Percentiles rank a stretch among this genome's conserved stretches.
Evolutionary conservation across 805 yeast species (phyloP).

Genomic region (Wickerhamiella qilinensis): DNA sequence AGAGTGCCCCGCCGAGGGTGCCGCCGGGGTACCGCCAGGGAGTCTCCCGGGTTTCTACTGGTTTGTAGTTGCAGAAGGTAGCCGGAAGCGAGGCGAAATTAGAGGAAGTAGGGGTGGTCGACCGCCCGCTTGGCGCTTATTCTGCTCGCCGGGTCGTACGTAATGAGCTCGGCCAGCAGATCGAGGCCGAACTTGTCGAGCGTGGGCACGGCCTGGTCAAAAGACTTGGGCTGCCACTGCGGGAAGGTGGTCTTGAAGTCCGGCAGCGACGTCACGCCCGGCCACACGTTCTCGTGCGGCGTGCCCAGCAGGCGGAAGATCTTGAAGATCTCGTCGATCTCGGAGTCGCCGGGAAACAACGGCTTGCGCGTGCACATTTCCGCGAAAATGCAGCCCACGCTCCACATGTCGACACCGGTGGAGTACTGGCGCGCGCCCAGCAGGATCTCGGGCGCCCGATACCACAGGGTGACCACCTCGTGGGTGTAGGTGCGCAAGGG

Average conservation of each 20-base stretch:
- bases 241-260: conserved; percentile 91
- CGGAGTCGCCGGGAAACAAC: conserved; percentile 92
- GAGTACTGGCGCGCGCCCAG: conserved; percentile 95
- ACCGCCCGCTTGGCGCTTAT: conserved; percentile 90
- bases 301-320: conserved; percentile 88
- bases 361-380: conserved; percentile 96
- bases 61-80: no score
- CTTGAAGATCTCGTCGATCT: conserved; percentile 89
- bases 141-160: conserved; percentile 85
- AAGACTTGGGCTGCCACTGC: conserved; percentile 62
- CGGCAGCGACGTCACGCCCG: conserved; percentile 78
- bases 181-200: conserved; percentile 76
- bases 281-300: conserved; percentile 88
- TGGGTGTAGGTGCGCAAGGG: conserved; percentile 94
- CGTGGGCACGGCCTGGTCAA: conserved; percentile 56
- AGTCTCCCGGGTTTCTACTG: no score
- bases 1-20: no score
- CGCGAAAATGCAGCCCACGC: conserved; percentile 93
- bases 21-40: no score
- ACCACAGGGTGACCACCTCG: conserved; percentile 97
- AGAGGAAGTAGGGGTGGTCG: conserved; percentile 61
- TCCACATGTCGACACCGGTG: conserved; percentile 98
- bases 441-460: conserved; percentile 88
- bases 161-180: conserved; percentile 54
- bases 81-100: no score